A percentile compares a stretch with the other conserved stretches of the same genome.
phyloP scores from a whole-genome alignment of 805 yeast genomes.

The Pichia scutulata region DNA sequence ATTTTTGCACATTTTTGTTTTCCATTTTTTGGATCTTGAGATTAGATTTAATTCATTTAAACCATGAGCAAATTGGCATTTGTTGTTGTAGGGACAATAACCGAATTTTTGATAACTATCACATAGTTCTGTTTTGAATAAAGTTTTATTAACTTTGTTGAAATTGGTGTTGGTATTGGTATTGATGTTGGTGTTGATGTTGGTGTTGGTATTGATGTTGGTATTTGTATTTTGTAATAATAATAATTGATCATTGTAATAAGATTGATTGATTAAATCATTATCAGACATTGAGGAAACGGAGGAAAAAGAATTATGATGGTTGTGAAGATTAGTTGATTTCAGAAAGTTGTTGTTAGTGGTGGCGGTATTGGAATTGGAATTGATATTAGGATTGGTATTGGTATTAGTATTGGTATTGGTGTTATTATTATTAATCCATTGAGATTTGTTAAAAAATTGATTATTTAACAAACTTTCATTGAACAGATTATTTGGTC shows the following conservation, averaged over 20 bases:
- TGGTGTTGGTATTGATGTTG: no score
- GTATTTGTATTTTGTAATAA: neutral
- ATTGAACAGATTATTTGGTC: neutral
- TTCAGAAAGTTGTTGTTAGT: no score
- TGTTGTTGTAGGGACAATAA: constrained; percentile 77
- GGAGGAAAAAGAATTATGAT: neutral
- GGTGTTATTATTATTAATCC: neutral
- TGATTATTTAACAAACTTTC: constrained; percentile 5
- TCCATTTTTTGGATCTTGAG: constrained; percentile 74
- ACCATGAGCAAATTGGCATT: constrained; percentile 96
- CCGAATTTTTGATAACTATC: constrained; percentile 66
- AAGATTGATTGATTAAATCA: neutral
- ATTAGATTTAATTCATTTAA: constrained; percentile 63
- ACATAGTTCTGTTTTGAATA: constrained; percentile 89
- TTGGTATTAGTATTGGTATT: no score
- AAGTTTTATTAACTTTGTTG: constrained; percentile 17
- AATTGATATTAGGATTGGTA: no score
- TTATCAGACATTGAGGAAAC: constrained; percentile 1
- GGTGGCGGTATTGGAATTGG: no score
- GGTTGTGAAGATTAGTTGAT: neutral
- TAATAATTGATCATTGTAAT: neutral
- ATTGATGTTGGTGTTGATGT: neutral
- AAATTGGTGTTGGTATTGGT: neutral
- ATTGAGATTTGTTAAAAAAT: constrained; percentile 1
- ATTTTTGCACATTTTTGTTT: constrained; percentile 85